Evolutionary conservation across 257 asterid species (phyloP).

Genomic region (Misopates orontium): DNA sequence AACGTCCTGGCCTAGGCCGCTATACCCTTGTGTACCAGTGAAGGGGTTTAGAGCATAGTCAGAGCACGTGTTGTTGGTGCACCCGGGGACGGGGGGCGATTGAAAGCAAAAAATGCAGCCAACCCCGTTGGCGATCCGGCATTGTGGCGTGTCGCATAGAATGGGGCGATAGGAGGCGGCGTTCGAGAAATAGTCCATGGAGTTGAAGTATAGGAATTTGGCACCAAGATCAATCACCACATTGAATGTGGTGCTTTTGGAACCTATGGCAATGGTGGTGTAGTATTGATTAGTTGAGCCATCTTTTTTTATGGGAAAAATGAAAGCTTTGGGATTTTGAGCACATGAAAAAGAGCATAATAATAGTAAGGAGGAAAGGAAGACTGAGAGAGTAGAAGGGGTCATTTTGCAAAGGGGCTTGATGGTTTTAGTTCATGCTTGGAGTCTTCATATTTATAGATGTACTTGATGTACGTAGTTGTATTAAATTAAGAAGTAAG

Average conservation of each 20-base stretch:
- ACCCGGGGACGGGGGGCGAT: conserved; percentile 45
- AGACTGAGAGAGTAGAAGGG: conserved; percentile 18
- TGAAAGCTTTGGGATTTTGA: conserved; percentile 36
- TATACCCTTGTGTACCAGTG: conserved; percentile 44
- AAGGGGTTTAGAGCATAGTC: conserved; percentile 52
- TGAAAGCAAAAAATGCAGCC: conserved; percentile 51
- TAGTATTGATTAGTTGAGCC: conserved; percentile 42
- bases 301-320: conserved; percentile 47
- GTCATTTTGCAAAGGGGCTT: conserved; percentile 30
- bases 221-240: conserved; percentile 49
- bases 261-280: conserved; percentile 42
- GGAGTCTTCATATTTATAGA: not conserved
- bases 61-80: conserved; percentile 59
- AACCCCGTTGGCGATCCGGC: conserved; percentile 36
- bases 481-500: not conserved
- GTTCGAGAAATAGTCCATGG: conserved; percentile 38
- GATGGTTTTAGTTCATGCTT: not conserved
- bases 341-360: conserved; percentile 26
- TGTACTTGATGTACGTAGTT: not conserved
- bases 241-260: conserved; percentile 38
- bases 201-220: conserved; percentile 49
- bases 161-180: conserved; percentile 49
- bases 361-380: conserved; percentile 16
- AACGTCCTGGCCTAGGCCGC: conserved; percentile 42
- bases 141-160: conserved; percentile 35